Percentiles rank a stretch among this genome's conserved stretches.
phyloP scores from a whole-genome alignment of 371 early-diverging fungal species.

The Mucor mucedo region DNA sequence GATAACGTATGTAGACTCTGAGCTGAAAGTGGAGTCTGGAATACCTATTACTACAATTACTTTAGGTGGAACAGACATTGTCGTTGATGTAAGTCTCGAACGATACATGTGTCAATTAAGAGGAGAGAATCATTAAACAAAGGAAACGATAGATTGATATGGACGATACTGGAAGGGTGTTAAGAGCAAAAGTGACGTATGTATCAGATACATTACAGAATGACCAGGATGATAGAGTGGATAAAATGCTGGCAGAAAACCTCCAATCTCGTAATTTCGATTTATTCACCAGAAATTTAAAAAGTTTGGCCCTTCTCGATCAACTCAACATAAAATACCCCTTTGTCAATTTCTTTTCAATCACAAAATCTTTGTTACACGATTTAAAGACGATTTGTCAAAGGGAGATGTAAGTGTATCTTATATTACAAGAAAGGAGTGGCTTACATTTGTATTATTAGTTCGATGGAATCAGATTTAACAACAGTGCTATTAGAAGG shows the following conservation, averaged over 20 bases:
- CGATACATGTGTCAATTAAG: neutral
- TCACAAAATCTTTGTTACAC: slow-evolving; percentile 44
- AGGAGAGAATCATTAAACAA: no score
- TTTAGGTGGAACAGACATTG: slow-evolving; percentile 63
- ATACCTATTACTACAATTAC: slow-evolving; percentile 58
- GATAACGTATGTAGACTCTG: slow-evolving; percentile 58
- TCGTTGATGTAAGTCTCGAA: slow-evolving; percentile 55
- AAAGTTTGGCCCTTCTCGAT: slow-evolving; percentile 57
- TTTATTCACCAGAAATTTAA: slow-evolving; percentile 55
- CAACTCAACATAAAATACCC: slow-evolving; percentile 56
- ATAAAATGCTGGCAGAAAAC: slow-evolving; percentile 53
- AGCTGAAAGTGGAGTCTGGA: slow-evolving; percentile 44
- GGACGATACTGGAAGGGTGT: slow-evolving; percentile 53
- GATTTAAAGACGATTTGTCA: slow-evolving; percentile 45
- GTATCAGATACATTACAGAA: slow-evolving; percentile 55
- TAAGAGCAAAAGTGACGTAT: slow-evolving; percentile 59
- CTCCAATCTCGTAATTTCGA: slow-evolving; percentile 51
- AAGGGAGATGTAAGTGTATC: slow-evolving; percentile 47
- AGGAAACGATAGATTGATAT: slow-evolving; percentile 52
- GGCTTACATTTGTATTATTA: neutral
- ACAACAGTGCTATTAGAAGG: slow-evolving; percentile 54
- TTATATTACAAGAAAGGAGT: neutral
- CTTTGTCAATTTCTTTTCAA: slow-evolving; percentile 58
- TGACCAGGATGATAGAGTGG: slow-evolving; percentile 62
- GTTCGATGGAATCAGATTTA: slow-evolving; percentile 28